Evolutionary conservation across 1,284 basidiomycete species (phyloP), one percentile per base, ranked within the genome.

Genomic region (Phellopilus nigrolimitatus): DNA sequence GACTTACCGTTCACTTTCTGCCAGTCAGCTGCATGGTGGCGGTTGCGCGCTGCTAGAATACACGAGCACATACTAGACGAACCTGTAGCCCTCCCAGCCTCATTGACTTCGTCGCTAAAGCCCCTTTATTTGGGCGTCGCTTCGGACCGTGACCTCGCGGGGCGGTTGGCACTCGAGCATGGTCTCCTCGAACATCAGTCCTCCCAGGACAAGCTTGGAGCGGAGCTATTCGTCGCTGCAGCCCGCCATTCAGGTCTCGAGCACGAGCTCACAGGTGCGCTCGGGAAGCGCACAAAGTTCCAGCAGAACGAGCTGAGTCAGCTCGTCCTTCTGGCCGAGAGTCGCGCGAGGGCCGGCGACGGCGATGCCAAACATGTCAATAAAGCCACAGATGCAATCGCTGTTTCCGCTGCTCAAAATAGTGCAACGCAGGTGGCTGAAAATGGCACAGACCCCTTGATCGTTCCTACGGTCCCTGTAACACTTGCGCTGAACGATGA

Each of bases 251-350:
- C 86, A 21, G 86, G 86, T 1, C 70, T 99, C 51, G 79, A 88
- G 65, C 99, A 94, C 66, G 89, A 95, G 68, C 75, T 99, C 54
- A 94, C 91, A 0, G 97, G 97, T 10, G 92, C 94, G 5, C 72
- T 95, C 52, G 97, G 97, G 21, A 95, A 90, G 70, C 79, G 91
- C 54, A 99, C 97, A 12, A 97, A 93, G 67, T 99, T 90, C 68
- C 97, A 99, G 68, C 75, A 88, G 57, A 80, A 74, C 48, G 90
- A 92, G 42, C 73, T 90, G 55, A 91, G 85, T 50, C 95, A 98
- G 69, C 82, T 99, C 39, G 87, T 99, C 28, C 74, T 99, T n/a
- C 78, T 99, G 8, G 95, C 97, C 27, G 83, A 93, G 68, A 93
- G 90, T 55, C 78, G 80, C 54, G 73, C 76, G n/a, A 70, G 68